phyloP scores from a whole-genome alignment of 1,284 basidiomycete species.

The Anthracocystis walkeri region DNA sequence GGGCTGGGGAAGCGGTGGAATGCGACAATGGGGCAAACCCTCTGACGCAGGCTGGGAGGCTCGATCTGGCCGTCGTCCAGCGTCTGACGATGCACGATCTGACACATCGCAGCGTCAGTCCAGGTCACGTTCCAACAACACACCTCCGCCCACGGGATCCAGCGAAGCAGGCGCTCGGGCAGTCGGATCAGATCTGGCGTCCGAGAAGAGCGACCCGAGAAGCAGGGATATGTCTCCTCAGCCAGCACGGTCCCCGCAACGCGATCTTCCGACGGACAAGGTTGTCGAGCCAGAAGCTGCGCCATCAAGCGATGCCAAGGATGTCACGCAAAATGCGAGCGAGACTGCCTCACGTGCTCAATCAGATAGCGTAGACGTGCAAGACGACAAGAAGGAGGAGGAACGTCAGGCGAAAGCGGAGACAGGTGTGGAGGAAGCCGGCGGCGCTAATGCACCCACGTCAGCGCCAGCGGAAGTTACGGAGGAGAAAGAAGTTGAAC shows the following conservation, averaged over 20 bases:
- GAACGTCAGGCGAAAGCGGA: not conserved
- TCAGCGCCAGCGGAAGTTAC: too few relatives aligned
- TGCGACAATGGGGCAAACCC: conserved; percentile 45
- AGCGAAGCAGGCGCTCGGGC: conserved; percentile 18
- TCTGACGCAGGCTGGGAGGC: conserved; percentile 35
- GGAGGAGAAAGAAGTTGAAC: too few relatives aligned
- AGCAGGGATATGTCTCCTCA: conserved; percentile 39
- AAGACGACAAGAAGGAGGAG: conserved; percentile 2
- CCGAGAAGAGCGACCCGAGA: conserved; percentile 29
- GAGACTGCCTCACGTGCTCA: not conserved
- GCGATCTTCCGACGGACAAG: not conserved
- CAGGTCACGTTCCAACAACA: conserved; percentile 26
- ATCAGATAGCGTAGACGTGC: not conserved
- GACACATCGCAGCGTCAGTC: conserved; percentile 33
- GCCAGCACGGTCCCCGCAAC: conserved; percentile 7
- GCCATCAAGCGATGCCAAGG: not conserved
- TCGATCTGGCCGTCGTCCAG: conserved; percentile 22
- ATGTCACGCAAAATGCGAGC: not conserved
- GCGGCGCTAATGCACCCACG: too few relatives aligned
- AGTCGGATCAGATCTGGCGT: conserved; percentile 23
- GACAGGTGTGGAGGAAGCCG: too few relatives aligned
- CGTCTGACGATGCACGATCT: conserved; percentile 35
- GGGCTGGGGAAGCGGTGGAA: conserved; percentile 26
- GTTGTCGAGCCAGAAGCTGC: not conserved
- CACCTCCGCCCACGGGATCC: conserved; percentile 29